A percentile compares a stretch with the other conserved stretches of the same genome.
Evolutionary conservation across 78 protist species (phyloP).

Genomic region (Isochrysis galbana): DNA sequence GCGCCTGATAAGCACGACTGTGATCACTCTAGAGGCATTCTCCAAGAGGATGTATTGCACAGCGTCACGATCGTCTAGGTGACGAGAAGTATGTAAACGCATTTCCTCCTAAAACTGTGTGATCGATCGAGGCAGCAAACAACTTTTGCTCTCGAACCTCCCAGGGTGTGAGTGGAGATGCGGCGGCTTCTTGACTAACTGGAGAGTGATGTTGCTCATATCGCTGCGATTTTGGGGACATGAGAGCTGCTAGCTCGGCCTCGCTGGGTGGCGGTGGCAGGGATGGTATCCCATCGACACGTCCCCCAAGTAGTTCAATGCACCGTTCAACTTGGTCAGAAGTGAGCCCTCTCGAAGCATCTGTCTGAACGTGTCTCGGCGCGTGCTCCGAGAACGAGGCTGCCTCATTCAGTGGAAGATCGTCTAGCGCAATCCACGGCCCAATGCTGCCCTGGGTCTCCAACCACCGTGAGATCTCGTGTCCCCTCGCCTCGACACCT

Average conservation of each 20-base stretch:
- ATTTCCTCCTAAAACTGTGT: background rate
- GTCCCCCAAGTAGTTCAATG: background rate
- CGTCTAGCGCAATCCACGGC: background rate
- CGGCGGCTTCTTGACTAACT: too few species aligned
- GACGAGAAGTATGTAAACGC: background rate
- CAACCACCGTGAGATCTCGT: background rate
- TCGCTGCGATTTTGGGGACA: background rate
- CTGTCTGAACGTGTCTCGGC: background rate
- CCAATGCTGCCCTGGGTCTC: background rate
- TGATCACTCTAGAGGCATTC: too few species aligned
- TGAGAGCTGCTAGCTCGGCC: background rate
- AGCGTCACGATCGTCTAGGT: too few species aligned
- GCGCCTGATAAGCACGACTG: too few species aligned
- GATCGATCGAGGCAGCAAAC: background rate
- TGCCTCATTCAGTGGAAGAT: background rate
- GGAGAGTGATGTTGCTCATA: too few species aligned
- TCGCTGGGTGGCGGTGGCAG: background rate
- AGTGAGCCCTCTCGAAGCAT: background rate
- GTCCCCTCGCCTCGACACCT: background rate
- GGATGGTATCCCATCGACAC: background rate
- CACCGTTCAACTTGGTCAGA: background rate
- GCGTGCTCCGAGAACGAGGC: too few species aligned
- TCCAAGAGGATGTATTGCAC: too few species aligned
- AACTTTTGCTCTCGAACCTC: background rate
- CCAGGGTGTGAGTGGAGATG: too few species aligned